Evolutionary conservation across 495 filamentous ascomycete species (phyloP).

Genomic region (Penicillium flavigenum): DNA sequence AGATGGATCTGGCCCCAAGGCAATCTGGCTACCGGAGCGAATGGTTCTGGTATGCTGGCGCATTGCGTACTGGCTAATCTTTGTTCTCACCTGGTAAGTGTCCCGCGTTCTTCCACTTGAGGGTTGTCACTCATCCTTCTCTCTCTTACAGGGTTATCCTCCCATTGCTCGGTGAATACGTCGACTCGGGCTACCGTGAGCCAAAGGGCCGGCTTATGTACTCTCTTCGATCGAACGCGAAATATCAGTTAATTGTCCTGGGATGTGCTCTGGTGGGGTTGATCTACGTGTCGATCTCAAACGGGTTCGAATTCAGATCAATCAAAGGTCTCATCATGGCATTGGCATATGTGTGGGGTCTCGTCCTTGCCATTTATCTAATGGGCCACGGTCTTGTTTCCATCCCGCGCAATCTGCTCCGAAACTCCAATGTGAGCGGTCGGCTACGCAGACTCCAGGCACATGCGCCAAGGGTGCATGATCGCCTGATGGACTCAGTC

Average conservation of each 20-base stretch:
- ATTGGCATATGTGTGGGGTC: slow-evolving; percentile 88
- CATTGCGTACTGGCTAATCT: slow-evolving; percentile 95
- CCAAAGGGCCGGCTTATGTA: slow-evolving; percentile 76
- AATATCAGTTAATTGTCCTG: slow-evolving; percentile 81
- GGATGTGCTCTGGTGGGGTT: slow-evolving; percentile 67
- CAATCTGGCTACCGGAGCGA: slow-evolving; percentile 64
- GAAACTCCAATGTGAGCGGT: slow-evolving; percentile 69
- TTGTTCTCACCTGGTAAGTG: slow-evolving; percentile 85
- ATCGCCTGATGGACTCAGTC: slow-evolving; percentile 83
- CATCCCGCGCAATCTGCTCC: slow-evolving; percentile 76
- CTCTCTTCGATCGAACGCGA: slow-evolving; percentile 79
- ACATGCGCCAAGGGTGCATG: slow-evolving; percentile 77
- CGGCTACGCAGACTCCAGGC: slow-evolving; percentile 71
- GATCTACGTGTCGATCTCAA: slow-evolving; percentile 79
- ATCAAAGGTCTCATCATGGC: slow-evolving; percentile 87
- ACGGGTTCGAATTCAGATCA: slow-evolving; percentile 62
- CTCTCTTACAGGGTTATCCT: slow-evolving; percentile 70
- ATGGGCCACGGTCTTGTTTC: slow-evolving; percentile 97
- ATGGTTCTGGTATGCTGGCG: slow-evolving; percentile 83
- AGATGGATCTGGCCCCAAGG: slow-evolving; percentile 64
- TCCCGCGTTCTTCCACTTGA: not conserved
- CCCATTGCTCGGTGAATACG: slow-evolving; percentile 87
- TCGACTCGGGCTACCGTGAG: slow-evolving; percentile 89
- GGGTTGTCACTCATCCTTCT: slow-evolving; percentile 10
- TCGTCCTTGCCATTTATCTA: slow-evolving; percentile 87